phyloP scores from a whole-genome alignment of 306 rosid species.

The Acacia crassicarpa region DNA sequence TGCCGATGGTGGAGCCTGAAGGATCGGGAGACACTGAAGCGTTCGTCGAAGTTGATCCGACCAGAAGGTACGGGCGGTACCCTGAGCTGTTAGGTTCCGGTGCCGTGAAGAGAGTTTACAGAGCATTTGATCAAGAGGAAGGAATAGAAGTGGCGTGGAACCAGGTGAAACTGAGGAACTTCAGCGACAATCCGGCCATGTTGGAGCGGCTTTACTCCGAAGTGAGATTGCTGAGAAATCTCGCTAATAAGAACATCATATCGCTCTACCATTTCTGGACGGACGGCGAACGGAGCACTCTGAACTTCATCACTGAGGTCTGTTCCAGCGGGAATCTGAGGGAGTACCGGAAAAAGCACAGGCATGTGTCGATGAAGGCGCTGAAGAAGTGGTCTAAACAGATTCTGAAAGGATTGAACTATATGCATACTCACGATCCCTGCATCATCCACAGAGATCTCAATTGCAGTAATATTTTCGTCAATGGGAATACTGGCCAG shows the following conservation, averaged over 20 bases:
- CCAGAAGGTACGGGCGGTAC: slow-evolving; percentile 69
- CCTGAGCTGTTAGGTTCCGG: not conserved
- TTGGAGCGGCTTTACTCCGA: not conserved
- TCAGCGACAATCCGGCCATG: not conserved
- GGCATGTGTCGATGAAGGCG: slow-evolving; percentile 5
- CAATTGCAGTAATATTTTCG: slow-evolving; percentile 92
- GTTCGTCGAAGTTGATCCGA: slow-evolving; percentile 69
- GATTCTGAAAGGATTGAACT: slow-evolving; percentile 44
- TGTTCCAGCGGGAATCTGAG: slow-evolving; percentile 7
- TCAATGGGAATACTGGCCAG: slow-evolving; percentile 55
- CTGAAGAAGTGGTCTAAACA: slow-evolving; percentile 1
- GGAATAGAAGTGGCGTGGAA: slow-evolving; percentile 13
- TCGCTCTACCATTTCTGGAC: not conserved
- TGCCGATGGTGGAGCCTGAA: slow-evolving; percentile 51
- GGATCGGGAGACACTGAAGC: slow-evolving; percentile 59
- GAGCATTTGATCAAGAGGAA: slow-evolving; percentile 12
- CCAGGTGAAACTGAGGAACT: slow-evolving; percentile 50
- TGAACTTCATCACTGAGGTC: slow-evolving; percentile 2
- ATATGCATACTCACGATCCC: slow-evolving; percentile 55
- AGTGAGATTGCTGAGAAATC: not conserved
- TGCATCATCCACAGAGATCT: slow-evolving; percentile 64
- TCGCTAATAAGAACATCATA: not conserved
- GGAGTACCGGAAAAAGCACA: not conserved
- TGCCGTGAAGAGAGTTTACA: not conserved
- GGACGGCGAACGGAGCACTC: not conserved